phyloP scores from a whole-genome alignment of 179 eudicot species.

The Beta macrorhiza region DNA sequence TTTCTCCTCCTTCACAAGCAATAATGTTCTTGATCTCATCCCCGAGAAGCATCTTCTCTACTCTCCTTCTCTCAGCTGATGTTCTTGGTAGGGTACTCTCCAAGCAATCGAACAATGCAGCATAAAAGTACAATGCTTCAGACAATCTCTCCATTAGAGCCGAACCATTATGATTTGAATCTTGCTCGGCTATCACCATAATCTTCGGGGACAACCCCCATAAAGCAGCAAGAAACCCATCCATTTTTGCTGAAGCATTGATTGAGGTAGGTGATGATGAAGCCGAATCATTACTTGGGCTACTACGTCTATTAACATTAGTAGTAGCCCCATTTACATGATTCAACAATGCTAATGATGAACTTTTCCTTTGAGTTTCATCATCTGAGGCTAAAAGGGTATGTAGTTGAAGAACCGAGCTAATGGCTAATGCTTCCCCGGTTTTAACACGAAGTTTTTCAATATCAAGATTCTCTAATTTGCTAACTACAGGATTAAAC shows the following conservation, averaged over 20 bases:
- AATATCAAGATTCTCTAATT: constrained; percentile 65
- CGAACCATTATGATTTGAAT: constrained; percentile 59
- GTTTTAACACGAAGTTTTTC: constrained; percentile 69
- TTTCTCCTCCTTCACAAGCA: constrained; percentile 76
- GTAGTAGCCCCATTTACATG: constrained; percentile 31
- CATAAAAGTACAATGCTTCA: constrained; percentile 69
- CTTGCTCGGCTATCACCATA: constrained; percentile 88
- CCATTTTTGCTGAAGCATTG: constrained; percentile 43
- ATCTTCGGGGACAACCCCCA: constrained; percentile 73
- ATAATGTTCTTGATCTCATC: constrained; percentile 80
- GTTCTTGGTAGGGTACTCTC: constrained; percentile 53
- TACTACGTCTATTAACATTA: constrained; percentile 39
- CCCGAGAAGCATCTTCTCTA: constrained; percentile 80
- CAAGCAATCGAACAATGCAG: constrained; percentile 77
- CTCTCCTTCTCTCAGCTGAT: constrained; percentile 59
- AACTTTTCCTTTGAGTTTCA: constrained; percentile 32
- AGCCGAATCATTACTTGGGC: constrained; percentile 60
- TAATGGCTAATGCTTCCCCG: constrained; percentile 88
- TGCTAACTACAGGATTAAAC: constrained; percentile 67
- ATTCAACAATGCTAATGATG: constrained; percentile 18
- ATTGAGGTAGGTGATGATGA: constrained; percentile 47
- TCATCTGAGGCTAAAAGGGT: constrained; percentile 69
- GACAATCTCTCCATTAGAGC: constrained; percentile 60
- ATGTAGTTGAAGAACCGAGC: constrained; percentile 73
- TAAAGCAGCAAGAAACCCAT: constrained; percentile 47